Percentiles rank a stretch among this genome's conserved stretches.
Evolutionary conservation across 2,329 filamentous ascomycete species (phyloP).

Genomic region (Cladosporium cucumerinum): DNA sequence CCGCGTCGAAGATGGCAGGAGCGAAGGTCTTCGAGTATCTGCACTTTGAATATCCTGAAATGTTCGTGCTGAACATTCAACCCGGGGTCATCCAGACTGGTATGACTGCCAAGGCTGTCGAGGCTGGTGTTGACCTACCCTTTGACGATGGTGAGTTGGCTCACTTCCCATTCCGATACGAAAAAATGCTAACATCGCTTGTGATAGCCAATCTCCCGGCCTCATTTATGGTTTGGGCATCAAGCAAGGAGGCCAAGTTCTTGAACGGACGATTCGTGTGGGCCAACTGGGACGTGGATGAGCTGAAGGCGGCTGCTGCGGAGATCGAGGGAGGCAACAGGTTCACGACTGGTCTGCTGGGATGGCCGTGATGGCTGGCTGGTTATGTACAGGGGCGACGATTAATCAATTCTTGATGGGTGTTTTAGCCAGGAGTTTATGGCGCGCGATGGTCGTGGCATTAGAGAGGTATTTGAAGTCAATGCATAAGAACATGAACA

Average conservation of each 20-base stretch:
- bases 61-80: constrained; percentile 41
- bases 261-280: constrained; percentile 25
- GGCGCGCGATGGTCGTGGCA: neutral
- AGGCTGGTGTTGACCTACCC: neutral
- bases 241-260: constrained; percentile 28
- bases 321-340: constrained; percentile 20
- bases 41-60: constrained; percentile 35
- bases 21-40: constrained; percentile 39
- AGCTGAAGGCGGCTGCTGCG: constrained; percentile 26
- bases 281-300: constrained; percentile 34
- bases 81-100: constrained; percentile 43
- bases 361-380: neutral
- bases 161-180: neutral
- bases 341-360: constrained; percentile 23
- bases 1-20: constrained; percentile 36
- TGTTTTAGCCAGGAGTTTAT: neutral
- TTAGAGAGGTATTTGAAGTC: neutral
- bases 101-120: constrained; percentile 27
- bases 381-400: neutral
- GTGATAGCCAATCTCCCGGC: constrained; percentile 29
- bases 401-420: neutral
- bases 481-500: neutral
- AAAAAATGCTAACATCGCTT: neutral
- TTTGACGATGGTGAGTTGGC: neutral
- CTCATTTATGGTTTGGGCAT: constrained; percentile 35